Conservation (phyloP, 2,329 filamentous ascomycete species). For the Ascochyta pisi region DNA sequence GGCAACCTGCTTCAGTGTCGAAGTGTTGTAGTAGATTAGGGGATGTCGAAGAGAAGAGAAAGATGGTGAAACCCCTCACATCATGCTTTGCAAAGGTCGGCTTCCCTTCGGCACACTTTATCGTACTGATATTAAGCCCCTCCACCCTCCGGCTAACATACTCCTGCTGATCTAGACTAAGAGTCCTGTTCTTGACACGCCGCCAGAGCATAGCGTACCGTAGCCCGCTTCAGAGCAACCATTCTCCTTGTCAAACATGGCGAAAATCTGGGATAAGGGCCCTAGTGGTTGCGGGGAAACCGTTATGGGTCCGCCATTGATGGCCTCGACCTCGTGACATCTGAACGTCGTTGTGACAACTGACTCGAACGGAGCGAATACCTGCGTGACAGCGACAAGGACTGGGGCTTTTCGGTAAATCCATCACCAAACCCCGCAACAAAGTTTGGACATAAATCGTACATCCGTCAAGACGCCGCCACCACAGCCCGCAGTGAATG, state of each 20-base stretch:
- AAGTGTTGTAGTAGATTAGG: not conserved
- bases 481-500: conserved; percentile 10
- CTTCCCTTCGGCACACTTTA: conserved; percentile 4
- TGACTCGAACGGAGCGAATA: conserved; percentile 30
- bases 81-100: not conserved
- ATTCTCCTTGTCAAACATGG: conserved; percentile 18
- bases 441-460: not conserved
- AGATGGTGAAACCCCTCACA: not conserved
- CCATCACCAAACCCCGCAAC: conserved; percentile 22
- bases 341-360: conserved; percentile 4
- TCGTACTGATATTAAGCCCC: not conserved
- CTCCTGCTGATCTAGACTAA: conserved; percentile 15
- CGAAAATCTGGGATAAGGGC: conserved; percentile 30
- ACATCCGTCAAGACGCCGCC: conserved; percentile 13
- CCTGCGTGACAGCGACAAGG: not conserved
- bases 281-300: conserved; percentile 36
- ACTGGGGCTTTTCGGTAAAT: conserved; percentile 26
- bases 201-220: conserved; percentile 1
- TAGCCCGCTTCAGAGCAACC: conserved; percentile 8
- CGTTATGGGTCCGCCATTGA: conserved; percentile 3
- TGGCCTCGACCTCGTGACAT: conserved; percentile 12
- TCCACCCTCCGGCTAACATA: conserved; percentile 13
- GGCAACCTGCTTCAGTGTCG: not conserved
- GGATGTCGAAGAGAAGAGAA: not conserved
- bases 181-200: conserved; percentile 1